These are phyloP conservation scores for Emergomyces orientalis DNA, from an alignment of 2,329 filamentous ascomycete species.

Conservation along the genomic window DNA sequence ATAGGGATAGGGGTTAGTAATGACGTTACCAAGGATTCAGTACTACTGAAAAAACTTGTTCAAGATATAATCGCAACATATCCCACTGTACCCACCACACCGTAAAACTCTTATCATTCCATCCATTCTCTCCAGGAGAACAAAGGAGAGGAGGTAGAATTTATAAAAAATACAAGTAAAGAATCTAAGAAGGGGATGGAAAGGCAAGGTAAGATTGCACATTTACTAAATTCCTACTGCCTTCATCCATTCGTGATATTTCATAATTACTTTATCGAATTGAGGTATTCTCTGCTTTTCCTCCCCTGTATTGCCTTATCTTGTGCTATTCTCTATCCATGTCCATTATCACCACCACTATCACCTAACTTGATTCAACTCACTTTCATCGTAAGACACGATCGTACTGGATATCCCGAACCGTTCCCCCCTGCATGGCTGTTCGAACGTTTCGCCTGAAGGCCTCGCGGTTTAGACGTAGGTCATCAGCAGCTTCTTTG, in stretches of 20 bases:
- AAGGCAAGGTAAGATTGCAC: no score
- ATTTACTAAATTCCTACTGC: no score
- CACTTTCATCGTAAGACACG: slow-evolving; percentile 55
- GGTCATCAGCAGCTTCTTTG: slow-evolving; percentile 91
- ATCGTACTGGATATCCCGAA: slow-evolving; percentile 67
- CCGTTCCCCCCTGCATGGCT: slow-evolving; percentile 69
- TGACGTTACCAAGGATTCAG: no score
- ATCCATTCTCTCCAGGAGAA: not conserved
- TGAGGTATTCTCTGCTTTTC: not conserved
- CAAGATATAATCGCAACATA: not conserved
- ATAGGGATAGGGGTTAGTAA: no score
- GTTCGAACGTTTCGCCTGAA: slow-evolving; percentile 87
- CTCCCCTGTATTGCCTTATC: not conserved
- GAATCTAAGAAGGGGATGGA: not conserved
- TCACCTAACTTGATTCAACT: not conserved
- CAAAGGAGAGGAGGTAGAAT: not conserved
- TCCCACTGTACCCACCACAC: not conserved
- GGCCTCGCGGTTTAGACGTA: slow-evolving; percentile 71
- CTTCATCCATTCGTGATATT: not conserved
- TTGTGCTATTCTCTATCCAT: not conserved
- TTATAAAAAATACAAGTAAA: not conserved
- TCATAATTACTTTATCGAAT: not conserved
- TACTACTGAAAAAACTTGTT: no score
- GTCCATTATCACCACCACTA: not conserved
- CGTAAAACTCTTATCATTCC: not conserved